Conservation (phyloP, 257 asterid species). For the Fraxinus excelsior region DNA sequence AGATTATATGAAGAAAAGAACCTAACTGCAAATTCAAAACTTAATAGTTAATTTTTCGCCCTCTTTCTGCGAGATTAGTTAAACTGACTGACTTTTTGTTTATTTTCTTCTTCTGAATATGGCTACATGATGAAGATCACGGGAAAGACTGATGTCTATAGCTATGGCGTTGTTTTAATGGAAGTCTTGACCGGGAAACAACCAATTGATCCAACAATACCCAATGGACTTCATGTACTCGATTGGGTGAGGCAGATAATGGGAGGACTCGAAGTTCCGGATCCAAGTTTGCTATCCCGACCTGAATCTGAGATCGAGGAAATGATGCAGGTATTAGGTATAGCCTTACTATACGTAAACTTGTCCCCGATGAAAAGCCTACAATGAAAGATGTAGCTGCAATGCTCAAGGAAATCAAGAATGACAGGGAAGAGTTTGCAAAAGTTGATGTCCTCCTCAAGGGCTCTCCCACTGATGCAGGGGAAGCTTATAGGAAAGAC, state of each 20-base stretch:
- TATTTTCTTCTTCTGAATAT: conserved; percentile 43
- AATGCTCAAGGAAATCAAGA: conserved; percentile 75
- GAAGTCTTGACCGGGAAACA: conserved; percentile 75
- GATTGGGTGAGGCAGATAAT: conserved; percentile 75
- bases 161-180: conserved; percentile 74
- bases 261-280: conserved; percentile 48
- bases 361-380: conserved; percentile 76
- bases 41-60: too few species aligned
- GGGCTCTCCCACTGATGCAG: conserved; percentile 40
- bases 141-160: conserved; percentile 76
- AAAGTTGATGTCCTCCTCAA: conserved; percentile 44
- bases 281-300: conserved; percentile 40
- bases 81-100: not conserved
- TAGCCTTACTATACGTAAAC: conserved; percentile 72
- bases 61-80: too few species aligned
- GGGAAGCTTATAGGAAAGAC: too few species aligned
- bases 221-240: conserved; percentile 75
- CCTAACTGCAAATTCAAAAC: too few species aligned
- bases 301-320: conserved; percentile 67
- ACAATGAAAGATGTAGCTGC: conserved; percentile 83
- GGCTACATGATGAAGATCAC: conserved; percentile 82
- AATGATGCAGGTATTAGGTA: conserved; percentile 77
- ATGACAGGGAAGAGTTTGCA: conserved; percentile 53
- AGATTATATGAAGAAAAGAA: too few species aligned
- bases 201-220: conserved; percentile 78